Evolutionary conservation across 768 basidiomycete genomes (phyloP).

Genomic region (Termitomyces titanicus): DNA sequence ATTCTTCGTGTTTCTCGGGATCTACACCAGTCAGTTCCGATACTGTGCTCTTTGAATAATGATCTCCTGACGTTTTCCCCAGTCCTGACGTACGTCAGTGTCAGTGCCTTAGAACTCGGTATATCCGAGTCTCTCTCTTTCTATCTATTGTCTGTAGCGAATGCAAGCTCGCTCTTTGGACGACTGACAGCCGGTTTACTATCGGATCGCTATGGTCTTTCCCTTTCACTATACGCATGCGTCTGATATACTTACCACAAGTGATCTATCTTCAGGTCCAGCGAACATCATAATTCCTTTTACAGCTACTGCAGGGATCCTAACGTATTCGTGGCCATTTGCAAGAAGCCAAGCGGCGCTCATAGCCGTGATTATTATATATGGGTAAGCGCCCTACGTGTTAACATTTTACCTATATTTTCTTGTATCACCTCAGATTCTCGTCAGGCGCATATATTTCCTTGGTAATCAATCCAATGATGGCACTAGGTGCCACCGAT

Average conservation of each 20-base stretch:
- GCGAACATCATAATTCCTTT: constrained; percentile 70
- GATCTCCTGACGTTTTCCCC: constrained; percentile 26
- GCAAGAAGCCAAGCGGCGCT: constrained; percentile 38
- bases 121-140: constrained; percentile 48
- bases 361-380: constrained; percentile 53
- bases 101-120: constrained; percentile 49
- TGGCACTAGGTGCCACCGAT: constrained; percentile 53
- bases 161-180: constrained; percentile 61
- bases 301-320: constrained; percentile 46
- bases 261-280: constrained; percentile 38
- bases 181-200: constrained; percentile 50
- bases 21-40: constrained; percentile 53
- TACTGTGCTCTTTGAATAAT: constrained; percentile 4
- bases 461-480: constrained; percentile 51
- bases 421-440: constrained; percentile 27
- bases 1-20: constrained; percentile 57
- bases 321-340: constrained; percentile 74
- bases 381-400: constrained; percentile 42
- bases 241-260: neutral
- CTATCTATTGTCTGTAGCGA: constrained; percentile 67
- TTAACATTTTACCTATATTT: neutral
- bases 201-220: constrained; percentile 51
- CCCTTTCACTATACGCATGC: neutral
- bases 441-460: constrained; percentile 60
- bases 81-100: constrained; percentile 68